Evolutionary conservation across 2,329 filamentous ascomycete genomes (phyloP), one percentile per base, ranked within the genome.

Genomic region (Phoma herbarum): DNA sequence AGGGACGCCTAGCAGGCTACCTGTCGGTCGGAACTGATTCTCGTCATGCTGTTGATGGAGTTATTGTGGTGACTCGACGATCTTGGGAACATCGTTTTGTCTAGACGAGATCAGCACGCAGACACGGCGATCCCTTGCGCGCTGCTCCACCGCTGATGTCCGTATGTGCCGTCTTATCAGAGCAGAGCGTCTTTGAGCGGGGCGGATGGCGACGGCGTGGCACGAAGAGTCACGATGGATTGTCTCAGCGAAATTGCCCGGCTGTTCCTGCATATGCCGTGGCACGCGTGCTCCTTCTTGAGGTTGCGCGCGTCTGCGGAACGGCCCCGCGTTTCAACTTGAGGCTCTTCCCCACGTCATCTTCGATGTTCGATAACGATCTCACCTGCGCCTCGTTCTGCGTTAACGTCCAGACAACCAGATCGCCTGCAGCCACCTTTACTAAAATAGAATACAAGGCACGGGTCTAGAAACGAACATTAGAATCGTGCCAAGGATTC

Each of bases 91-190:
- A 51, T 60, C 41, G 20, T 49, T 42, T 46, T 57, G 58, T 60
- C 58, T 60, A 59, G 61, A 65, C 33, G 52, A 29, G 58, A 67
- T 64, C 63, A 58, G 63, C 63, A 52, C 57, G 39, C 49, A 23
- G 37, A 44, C 44, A 47, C 39, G 52, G 54, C 53, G 44, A 53
- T 49, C 57, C 12, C 23, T 6, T 46, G 48, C 26, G 35, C 31
- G 54, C 12, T 46, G 25, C 41, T 42, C 25, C 45, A 35, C 44
- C 25, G 44, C 52, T 31, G 33, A 28, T 29, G 16, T 42, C 42
- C 33, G 10, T 33, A 4, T n/a, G 31, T 35, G 31, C 31, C 31
- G 31, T 20, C 35, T 39, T 39, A 39, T 39, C 18, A 20, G 35
- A 39, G 6, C 18, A 20, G 35, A 39, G 6, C n/a, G 16, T 18